Percentiles rank a stretch among this genome's conserved stretches.
Evolutionary conservation across 2,329 filamentous ascomycete species (phyloP).

Genomic region (Colletotrichum lini): DNA sequence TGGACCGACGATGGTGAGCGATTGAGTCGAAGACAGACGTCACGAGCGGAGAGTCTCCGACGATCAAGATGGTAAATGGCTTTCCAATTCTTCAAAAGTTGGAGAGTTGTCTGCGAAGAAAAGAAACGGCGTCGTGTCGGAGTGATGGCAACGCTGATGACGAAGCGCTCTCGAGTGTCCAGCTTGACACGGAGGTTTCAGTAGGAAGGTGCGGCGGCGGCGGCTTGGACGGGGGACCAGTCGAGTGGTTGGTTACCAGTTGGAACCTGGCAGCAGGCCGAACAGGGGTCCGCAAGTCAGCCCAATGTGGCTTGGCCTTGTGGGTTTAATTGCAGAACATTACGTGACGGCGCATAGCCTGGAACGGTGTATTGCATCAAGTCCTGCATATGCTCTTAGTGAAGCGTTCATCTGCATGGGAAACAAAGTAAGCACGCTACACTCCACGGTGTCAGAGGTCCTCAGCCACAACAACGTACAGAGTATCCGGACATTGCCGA

Average conservation of each 20-base stretch:
- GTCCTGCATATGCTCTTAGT: slow-evolving; percentile 35
- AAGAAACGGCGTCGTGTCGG: slow-evolving; percentile 14
- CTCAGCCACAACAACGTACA: not conserved
- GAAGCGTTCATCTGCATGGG: not conserved
- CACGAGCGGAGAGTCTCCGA: slow-evolving; percentile 33
- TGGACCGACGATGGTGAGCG: slow-evolving; percentile 10
- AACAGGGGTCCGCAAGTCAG: slow-evolving; percentile 27
- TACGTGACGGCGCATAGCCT: slow-evolving; percentile 36
- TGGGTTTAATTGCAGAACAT: slow-evolving; percentile 37
- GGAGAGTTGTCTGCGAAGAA: not conserved
- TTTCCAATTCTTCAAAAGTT: slow-evolving; percentile 8
- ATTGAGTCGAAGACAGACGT: slow-evolving; percentile 14
- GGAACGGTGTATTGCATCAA: slow-evolving; percentile 37
- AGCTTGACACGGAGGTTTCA: slow-evolving; percentile 44
- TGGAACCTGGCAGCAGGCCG: slow-evolving; percentile 40
- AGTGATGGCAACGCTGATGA: slow-evolving; percentile 41
- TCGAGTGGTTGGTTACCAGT: slow-evolving; percentile 37
- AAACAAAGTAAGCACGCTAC: not conserved
- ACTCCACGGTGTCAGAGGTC: not conserved
- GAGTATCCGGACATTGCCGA: no score
- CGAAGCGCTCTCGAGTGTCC: slow-evolving; percentile 44
- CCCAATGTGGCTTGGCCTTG: slow-evolving; percentile 36
- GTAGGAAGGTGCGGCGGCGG: slow-evolving; percentile 40
- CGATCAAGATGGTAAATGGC: slow-evolving; percentile 11
- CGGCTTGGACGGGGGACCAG: slow-evolving; percentile 37